Conservation (phyloP, 2,329 filamentous ascomycete species). For the Myriosclerotinia scirpicola region DNA sequence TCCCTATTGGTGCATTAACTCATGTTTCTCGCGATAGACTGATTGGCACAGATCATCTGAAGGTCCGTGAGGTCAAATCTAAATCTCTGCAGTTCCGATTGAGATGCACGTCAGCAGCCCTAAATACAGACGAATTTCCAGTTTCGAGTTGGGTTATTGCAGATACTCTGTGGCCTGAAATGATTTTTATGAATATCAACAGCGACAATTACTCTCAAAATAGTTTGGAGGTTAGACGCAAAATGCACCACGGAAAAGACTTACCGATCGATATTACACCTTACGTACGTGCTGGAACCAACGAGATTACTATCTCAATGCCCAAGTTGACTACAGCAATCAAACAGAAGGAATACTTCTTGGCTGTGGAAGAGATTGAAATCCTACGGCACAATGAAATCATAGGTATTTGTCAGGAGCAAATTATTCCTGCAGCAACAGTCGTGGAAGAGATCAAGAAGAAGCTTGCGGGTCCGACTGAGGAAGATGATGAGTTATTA, state of each 20-base stretch:
- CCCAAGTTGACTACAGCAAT: conserved; percentile 38
- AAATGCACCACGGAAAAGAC: conserved; percentile 72
- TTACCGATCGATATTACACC: conserved; percentile 72
- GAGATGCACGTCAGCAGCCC: conserved; percentile 56
- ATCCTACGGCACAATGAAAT: conserved; percentile 50
- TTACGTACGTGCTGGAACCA: conserved; percentile 38
- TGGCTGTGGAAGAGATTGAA: conserved; percentile 71
- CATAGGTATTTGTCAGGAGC: conserved; percentile 44
- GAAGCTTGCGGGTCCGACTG: conserved; percentile 45
- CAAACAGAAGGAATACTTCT: conserved; percentile 50
- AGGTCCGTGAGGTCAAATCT: conserved; percentile 44
- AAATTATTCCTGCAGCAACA: conserved; percentile 47
- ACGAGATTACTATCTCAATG: conserved; percentile 33
- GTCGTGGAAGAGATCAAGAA: conserved; percentile 59
- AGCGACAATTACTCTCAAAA: conserved; percentile 33
- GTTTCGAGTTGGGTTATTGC: conserved; percentile 57
- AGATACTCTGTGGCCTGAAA: conserved; percentile 70
- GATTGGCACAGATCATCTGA: conserved; percentile 31
- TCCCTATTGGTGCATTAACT: conserved; percentile 29
- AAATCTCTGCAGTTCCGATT: conserved; percentile 65
- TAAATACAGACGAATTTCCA: conserved; percentile 40
- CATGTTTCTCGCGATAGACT: conserved; percentile 34
- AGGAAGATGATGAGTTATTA: conserved; percentile 57
- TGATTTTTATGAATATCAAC: conserved; percentile 70
- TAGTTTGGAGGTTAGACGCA: conserved; percentile 60